phyloP scores from a whole-genome alignment of 2,329 filamentous ascomycete genomes.

The Nothopassalora personata region DNA sequence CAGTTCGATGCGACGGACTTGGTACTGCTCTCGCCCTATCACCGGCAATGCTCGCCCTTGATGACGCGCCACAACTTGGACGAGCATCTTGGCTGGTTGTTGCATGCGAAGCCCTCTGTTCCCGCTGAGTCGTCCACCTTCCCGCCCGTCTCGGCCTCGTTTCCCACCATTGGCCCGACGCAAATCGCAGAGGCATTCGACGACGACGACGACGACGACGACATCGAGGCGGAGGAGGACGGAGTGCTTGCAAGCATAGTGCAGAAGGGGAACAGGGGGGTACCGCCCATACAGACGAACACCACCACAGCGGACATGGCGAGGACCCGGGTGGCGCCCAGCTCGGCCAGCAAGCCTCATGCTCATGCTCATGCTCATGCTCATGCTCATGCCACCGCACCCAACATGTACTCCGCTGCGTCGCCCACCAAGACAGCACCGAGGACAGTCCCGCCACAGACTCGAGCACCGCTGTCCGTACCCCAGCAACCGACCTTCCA shows the following conservation, averaged over 20 bases:
- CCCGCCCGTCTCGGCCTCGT: slow-evolving; percentile 19
- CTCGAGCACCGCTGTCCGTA: background rate
- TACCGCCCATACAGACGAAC: slow-evolving; percentile 2
- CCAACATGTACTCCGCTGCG: background rate
- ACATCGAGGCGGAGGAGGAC: background rate
- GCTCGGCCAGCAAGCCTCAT: slow-evolving; percentile 36
- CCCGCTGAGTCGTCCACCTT: slow-evolving; percentile 26
- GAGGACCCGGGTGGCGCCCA: slow-evolving; percentile 39
- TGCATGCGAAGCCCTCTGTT: slow-evolving; percentile 42
- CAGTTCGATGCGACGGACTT: slow-evolving; percentile 4
- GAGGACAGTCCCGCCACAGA: background rate
- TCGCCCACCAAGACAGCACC: slow-evolving; percentile 12
- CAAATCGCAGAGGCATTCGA: slow-evolving; percentile 5
- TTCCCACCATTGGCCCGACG: slow-evolving; percentile 6
- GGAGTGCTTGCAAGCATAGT: background rate
- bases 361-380: background rate
- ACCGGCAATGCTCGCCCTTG: slow-evolving; percentile 23
- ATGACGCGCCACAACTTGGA: slow-evolving; percentile 48
- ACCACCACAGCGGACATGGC: slow-evolving; percentile 36
- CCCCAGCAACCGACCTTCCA: slow-evolving; percentile 4
- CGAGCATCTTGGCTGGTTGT: slow-evolving; percentile 46
- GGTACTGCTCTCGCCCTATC: background rate
- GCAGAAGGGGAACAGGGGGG: background rate
- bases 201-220: background rate
- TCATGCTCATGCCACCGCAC: slow-evolving; percentile 11